Evolutionary conservation across 202 grass and related monocot species (phyloP).

Genomic region (Alloteropsis angusta): DNA sequence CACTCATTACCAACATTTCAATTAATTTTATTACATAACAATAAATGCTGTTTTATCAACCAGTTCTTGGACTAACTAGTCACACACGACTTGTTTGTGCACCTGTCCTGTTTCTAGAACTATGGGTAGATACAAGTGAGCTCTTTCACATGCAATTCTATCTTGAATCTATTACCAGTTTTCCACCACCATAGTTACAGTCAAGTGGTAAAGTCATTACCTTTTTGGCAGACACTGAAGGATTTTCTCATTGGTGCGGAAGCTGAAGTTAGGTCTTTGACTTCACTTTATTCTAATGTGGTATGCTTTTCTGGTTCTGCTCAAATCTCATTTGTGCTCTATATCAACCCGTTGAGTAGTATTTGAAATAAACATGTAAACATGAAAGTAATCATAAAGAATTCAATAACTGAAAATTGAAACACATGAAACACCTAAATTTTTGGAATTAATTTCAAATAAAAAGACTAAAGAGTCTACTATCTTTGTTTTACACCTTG

Average conservation of each 20-base stretch:
- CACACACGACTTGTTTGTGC: background rate
- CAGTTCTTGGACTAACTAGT: background rate
- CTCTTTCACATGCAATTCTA: background rate
- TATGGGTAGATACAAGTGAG: background rate
- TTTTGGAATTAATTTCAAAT: background rate
- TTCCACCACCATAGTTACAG: background rate
- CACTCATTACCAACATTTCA: background rate
- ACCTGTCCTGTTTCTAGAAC: background rate
- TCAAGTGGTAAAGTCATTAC: background rate
- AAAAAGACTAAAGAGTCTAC: background rate
- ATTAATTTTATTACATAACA: background rate
- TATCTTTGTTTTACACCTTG: background rate
- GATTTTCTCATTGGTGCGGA: constrained; percentile 78
- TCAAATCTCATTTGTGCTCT: background rate
- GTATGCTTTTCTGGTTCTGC: constrained; percentile 34
- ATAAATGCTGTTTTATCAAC: background rate
- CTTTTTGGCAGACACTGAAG: constrained; percentile 70
- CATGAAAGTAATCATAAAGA: background rate
- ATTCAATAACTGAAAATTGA: background rate
- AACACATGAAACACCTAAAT: background rate
- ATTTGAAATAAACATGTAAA: background rate
- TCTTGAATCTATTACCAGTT: background rate
- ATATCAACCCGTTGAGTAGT: background rate
- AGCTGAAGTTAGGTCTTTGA: constrained; percentile 90
- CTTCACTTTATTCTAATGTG: constrained; percentile 92